Percentiles rank a stretch among this genome's conserved stretches.
Evolutionary conservation across 2,329 filamentous ascomycete species (phyloP).

Genomic region (Curvularia verruculosa): DNA sequence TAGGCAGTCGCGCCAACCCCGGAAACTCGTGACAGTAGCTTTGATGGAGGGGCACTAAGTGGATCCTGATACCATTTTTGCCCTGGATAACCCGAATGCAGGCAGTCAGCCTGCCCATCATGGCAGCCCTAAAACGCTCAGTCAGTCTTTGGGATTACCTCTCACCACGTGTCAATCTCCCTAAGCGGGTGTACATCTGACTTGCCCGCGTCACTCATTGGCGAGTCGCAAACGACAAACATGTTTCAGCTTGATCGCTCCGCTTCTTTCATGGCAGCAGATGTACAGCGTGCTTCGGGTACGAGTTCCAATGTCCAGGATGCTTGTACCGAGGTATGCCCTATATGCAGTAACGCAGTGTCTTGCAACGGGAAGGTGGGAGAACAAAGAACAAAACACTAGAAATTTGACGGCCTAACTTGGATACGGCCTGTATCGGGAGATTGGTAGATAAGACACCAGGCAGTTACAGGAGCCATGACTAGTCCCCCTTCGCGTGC

Average conservation of each 20-base stretch:
- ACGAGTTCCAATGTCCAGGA: conserved; percentile 1
- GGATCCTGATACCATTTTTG: conserved; percentile 6
- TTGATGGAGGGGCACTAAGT: conserved; percentile 12
- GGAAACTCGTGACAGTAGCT: conserved; percentile 21
- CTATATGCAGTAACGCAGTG: not conserved
- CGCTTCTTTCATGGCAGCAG: conserved; percentile 13
- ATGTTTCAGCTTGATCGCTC: conserved; percentile 33
- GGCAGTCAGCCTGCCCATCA: conserved; percentile 9
- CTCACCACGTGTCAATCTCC: conserved; percentile 43
- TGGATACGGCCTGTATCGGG: not conserved
- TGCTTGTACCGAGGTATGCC: not conserved
- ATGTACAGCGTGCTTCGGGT: not conserved
- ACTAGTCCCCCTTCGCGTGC: not conserved
- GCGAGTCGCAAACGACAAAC: conserved; percentile 41
- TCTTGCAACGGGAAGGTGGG: conserved; percentile 8
- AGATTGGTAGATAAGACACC: conserved; percentile 10
- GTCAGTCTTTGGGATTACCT: conserved; percentile 30
- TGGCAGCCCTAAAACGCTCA: conserved; percentile 17
- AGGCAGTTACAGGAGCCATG: conserved; percentile 2
- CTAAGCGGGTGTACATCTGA: conserved; percentile 35
- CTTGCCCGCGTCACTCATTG: conserved; percentile 30
- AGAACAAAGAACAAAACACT: conserved; percentile 1
- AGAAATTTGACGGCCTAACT: conserved; percentile 1
- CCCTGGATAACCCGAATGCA: conserved; percentile 8
- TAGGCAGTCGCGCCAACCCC: conserved; percentile 30